These are phyloP conservation scores for Lunularia cruciata DNA, from an alignment of 225 moss, liverwort and hornwort species.

Conservation along the genomic window DNA sequence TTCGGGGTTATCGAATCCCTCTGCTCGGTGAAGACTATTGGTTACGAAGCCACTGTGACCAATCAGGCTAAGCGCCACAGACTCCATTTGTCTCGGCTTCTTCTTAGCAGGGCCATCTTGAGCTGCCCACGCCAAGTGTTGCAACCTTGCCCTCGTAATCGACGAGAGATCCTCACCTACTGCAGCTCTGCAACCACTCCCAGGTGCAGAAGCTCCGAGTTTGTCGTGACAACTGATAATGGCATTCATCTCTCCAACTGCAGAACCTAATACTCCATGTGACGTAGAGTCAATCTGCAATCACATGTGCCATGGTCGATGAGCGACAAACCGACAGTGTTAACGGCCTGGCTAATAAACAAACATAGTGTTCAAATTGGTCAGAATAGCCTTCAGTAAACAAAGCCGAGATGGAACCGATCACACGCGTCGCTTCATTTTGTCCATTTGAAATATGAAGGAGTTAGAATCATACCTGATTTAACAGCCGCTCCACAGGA, in stretches of 20 bases:
- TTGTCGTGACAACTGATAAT: slow-evolving; percentile 81
- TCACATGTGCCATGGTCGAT: too few relatives aligned
- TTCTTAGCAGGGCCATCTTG: slow-evolving; percentile 62
- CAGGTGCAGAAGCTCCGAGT: slow-evolving; percentile 85
- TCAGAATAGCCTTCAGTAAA: too few relatives aligned
- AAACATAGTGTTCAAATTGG: too few relatives aligned
- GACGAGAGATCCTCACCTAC: slow-evolving; percentile 93
- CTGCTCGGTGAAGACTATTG: slow-evolving; percentile 68
- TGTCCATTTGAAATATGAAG: background rate
- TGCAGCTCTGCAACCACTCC: slow-evolving; percentile 85
- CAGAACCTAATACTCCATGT: slow-evolving; percentile 46
- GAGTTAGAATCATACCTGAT: slow-evolving; percentile 52
- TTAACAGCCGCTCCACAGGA: slow-evolving; percentile 63
- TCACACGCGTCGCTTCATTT: too few relatives aligned
- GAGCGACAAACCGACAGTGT: too few relatives aligned
- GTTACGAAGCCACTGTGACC: slow-evolving; percentile 62
- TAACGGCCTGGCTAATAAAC: too few relatives aligned
- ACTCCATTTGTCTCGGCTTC: slow-evolving; percentile 61
- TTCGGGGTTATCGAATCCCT: slow-evolving; percentile 42
- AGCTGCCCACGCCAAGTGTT: slow-evolving; percentile 47
- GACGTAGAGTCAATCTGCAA: slow-evolving; percentile 73
- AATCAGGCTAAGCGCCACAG: slow-evolving; percentile 63
- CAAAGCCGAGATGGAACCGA: too few relatives aligned
- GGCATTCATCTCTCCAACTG: slow-evolving; percentile 75
- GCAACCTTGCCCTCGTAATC: slow-evolving; percentile 67